These are phyloP conservation scores for Terfezia boudieri DNA, from an alignment of 495 filamentous ascomycete species.

Conservation along the genomic window DNA sequence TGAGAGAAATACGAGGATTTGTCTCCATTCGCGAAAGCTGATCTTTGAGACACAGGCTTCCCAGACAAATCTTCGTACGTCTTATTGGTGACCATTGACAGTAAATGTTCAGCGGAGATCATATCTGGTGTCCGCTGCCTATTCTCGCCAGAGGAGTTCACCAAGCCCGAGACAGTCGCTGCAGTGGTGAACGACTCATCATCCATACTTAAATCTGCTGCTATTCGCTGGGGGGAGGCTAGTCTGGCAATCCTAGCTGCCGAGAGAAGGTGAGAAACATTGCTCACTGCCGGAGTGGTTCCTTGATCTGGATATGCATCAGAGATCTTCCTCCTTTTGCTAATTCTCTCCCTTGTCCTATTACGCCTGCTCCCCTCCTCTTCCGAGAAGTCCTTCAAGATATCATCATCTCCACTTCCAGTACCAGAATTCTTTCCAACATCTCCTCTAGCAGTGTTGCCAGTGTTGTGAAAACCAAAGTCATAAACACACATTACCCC, in stretches of 20 bases:
- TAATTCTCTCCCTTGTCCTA: conserved; percentile 2
- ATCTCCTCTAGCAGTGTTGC: conserved; percentile 1
- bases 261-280: conserved; percentile 15
- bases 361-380: conserved; percentile 2
- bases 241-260: conserved; percentile 8
- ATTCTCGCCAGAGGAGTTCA: background rate
- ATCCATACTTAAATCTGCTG: conserved; percentile 1
- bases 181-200: conserved; percentile 3
- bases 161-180: conserved; percentile 5
- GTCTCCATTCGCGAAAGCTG: background rate
- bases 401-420: conserved; percentile 8
- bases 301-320: background rate
- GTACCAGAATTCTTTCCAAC: conserved; percentile 1
- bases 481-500: conserved; percentile 18
- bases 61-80: background rate
- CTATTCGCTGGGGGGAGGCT: conserved; percentile 2
- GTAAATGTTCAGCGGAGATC: conserved; percentile 12
- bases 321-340: conserved; percentile 13
- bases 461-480: conserved; percentile 8
- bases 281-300: background rate
- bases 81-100: conserved; percentile 13
- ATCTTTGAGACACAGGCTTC: background rate
- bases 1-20: background rate
- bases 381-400: conserved; percentile 12
- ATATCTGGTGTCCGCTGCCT: conserved; percentile 6